phyloP scores from a whole-genome alignment of 768 basidiomycete genomes.

The Pisolithus sp. region DNA sequence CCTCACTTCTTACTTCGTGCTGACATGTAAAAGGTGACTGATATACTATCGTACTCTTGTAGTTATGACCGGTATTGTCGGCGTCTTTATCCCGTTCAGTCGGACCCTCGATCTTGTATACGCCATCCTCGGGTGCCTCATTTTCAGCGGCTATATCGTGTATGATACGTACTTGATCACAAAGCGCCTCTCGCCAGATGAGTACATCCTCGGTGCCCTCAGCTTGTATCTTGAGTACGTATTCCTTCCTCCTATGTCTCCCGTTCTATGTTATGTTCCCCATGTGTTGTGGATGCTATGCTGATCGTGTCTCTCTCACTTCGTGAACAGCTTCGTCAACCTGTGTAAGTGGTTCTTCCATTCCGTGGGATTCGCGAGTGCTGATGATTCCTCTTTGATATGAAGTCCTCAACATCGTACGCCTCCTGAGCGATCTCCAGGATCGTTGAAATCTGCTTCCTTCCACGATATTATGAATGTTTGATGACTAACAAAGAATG shows the following conservation, averaged over 20 bases:
- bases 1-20: conserved; percentile 1
- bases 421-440: conserved; percentile 59
- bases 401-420: conserved; percentile 78
- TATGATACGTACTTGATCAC: conserved; percentile 91
- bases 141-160: conserved; percentile 88
- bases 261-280: not conserved
- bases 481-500: not conserved
- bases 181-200: conserved; percentile 83
- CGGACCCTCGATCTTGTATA: conserved; percentile 76
- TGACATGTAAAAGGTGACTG: not conserved
- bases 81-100: conserved; percentile 81
- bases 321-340: conserved; percentile 63
- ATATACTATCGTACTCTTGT: conserved; percentile 3
- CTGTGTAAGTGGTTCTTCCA: conserved; percentile 51
- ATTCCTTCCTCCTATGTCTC: not conserved
- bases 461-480: not conserved
- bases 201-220: conserved; percentile 86
- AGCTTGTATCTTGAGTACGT: conserved; percentile 91
- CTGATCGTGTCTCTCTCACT: conserved; percentile 12
- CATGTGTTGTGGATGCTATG: conserved; percentile 1
- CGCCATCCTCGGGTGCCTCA: conserved; percentile 67
- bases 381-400: not conserved
- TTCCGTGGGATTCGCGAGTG: not conserved
- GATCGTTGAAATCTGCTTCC: conserved; percentile 27
- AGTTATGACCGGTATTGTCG: conserved; percentile 80